phyloP scores from a whole-genome alignment of 495 filamentous ascomycete genomes.

The Daldinia vernicosa region DNA sequence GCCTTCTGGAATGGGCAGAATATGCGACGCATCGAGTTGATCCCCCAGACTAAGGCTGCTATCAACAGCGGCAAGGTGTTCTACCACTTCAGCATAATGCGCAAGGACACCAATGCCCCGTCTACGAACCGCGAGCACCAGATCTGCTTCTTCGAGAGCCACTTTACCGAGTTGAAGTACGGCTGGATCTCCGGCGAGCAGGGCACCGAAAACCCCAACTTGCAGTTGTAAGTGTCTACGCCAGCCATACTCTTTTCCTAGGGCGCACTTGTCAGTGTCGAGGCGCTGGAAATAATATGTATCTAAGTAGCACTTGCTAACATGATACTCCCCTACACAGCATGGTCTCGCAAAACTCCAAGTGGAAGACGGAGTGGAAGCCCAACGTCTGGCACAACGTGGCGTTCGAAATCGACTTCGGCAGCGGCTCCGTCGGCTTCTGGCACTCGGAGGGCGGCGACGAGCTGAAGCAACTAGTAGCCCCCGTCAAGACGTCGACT shows the following conservation, averaged over 20 bases:
- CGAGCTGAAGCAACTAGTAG: constrained; percentile 64
- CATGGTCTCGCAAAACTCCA: constrained; percentile 53
- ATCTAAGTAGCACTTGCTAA: background rate
- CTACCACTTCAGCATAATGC: constrained; percentile 73
- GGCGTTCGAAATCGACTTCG: constrained; percentile 73
- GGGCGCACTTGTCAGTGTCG: no score
- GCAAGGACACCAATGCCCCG: constrained; percentile 63
- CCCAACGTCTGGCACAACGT: constrained; percentile 77
- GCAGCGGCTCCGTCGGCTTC: constrained; percentile 66
- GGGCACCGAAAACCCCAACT: constrained; percentile 59
- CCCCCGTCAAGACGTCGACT: constrained; percentile 64
- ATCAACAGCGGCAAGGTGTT: constrained; percentile 67
- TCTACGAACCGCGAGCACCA: constrained; percentile 70
- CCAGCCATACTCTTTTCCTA: background rate
- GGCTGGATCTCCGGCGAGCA: constrained; percentile 69
- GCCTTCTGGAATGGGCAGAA: constrained; percentile 68
- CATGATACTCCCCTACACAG: constrained; percentile 17
- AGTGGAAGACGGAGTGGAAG: constrained; percentile 57
- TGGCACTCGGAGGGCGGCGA: constrained; percentile 72
- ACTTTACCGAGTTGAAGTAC: constrained; percentile 78
- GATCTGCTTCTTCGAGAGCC: constrained; percentile 74
- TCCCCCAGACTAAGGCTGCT: constrained; percentile 69
- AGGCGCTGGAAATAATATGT: no score
- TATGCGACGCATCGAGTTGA: constrained; percentile 69
- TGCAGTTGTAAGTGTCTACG: constrained; percentile 50